These are phyloP conservation scores for Alternaria rosae DNA, from an alignment of 2,329 filamentous ascomycete genomes.

Conservation along the genomic window DNA sequence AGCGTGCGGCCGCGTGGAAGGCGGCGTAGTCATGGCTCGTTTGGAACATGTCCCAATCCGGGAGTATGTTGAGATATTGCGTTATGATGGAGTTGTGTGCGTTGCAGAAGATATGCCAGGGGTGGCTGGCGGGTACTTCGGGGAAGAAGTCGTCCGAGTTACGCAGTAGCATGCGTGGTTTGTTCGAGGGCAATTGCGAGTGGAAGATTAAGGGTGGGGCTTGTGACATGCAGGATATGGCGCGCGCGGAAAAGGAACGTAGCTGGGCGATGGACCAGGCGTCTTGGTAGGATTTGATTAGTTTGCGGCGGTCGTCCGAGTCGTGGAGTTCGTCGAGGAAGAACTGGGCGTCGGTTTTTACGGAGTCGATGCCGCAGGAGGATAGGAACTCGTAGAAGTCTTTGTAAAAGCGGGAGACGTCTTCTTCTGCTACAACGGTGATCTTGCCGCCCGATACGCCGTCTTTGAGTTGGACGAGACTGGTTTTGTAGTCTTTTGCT, in stretches of 20 bases:
- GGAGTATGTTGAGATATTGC: conserved; percentile 83
- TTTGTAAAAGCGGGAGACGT: conserved; percentile 79
- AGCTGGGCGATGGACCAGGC: conserved; percentile 83
- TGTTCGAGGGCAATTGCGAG: conserved; percentile 78
- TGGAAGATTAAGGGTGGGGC: conserved; percentile 86
- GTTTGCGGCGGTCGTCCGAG: conserved; percentile 71
- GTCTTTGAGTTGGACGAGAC: conserved; percentile 62
- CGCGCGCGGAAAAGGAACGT: conserved; percentile 76
- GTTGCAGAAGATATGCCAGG: conserved; percentile 96
- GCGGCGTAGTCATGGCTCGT: conserved; percentile 73
- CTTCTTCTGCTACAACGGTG: conserved; percentile 75
- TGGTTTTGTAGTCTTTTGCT: conserved; percentile 79
- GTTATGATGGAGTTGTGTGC: conserved; percentile 87
- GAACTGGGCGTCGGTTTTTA: conserved; percentile 94
- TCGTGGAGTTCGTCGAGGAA: conserved; percentile 78
- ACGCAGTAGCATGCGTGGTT: conserved; percentile 75
- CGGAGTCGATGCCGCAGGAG: conserved; percentile 77
- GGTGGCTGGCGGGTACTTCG: conserved; percentile 77
- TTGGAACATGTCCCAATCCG: conserved; percentile 83
- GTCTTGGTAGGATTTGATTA: conserved; percentile 81
- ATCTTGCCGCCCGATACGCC: conserved; percentile 70
- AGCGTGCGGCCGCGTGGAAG: conserved; percentile 90
- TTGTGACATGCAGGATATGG: conserved; percentile 95
- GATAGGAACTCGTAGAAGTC: conserved; percentile 90
- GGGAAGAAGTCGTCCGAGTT: conserved; percentile 96